Percentiles rank a stretch among this genome's conserved stretches.
These are phyloP conservation scores for Leccinum glutinopallens DNA, from an alignment of 1,284 basidiomycete species.

Conservation along the genomic window DNA sequence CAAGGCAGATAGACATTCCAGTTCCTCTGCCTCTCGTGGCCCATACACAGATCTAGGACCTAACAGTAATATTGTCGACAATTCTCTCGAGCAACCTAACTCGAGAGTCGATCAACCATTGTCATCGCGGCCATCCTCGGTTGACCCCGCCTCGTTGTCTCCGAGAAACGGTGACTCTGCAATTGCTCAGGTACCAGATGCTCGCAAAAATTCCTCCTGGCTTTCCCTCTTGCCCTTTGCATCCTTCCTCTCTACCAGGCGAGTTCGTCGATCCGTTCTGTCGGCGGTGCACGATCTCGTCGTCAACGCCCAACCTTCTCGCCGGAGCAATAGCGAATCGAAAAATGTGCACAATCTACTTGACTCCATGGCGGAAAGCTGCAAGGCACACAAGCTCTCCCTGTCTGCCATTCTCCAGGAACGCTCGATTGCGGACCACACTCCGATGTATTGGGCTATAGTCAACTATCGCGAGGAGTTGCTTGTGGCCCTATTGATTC, in stretches of 20 bases:
- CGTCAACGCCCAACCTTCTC: no score
- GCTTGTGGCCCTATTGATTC: no score
- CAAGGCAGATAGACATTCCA: neutral
- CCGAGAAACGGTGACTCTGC: neutral
- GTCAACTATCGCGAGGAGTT: no score
- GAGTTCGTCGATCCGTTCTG: constrained; percentile 31
- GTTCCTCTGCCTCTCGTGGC: neutral
- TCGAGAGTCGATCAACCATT: neutral
- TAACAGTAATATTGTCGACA: neutral
- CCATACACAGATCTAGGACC: neutral
- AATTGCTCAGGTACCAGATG: constrained; percentile 1
- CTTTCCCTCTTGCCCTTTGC: constrained; percentile 34
- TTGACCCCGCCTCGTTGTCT: neutral
- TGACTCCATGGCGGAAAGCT: no score
- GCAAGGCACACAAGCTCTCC: no score
- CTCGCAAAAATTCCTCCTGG: constrained; percentile 24
- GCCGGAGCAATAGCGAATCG: no score
- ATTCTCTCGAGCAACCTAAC: neutral
- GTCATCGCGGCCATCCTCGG: neutral
- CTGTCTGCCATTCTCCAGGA: no score
- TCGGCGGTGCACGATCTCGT: no score
- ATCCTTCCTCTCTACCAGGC: constrained; percentile 40
- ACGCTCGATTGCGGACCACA: no score
- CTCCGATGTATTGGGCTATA: no score
- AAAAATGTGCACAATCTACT: no score